phyloP scores from a whole-genome alignment of 306 rosid genomes.

The Canavalia gladiata region DNA sequence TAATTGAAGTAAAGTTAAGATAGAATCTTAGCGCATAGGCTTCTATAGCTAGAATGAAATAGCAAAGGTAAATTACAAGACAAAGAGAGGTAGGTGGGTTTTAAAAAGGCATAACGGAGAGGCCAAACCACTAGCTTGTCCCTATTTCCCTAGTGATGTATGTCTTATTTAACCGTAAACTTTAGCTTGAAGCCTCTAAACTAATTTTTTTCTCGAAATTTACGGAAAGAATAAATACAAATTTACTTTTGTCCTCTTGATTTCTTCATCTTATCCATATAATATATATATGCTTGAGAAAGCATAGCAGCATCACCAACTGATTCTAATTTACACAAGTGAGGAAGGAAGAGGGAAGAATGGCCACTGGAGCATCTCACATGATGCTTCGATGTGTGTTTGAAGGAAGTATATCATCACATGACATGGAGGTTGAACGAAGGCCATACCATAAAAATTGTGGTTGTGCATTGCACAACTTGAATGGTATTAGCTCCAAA shows the following conservation, averaged over 20 bases:
- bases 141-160: constrained; percentile 39
- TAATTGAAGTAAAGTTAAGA: constrained; percentile 11
- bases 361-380: constrained; percentile 57
- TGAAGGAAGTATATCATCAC: constrained; percentile 67
- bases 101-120: not conserved
- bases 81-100: constrained; percentile 25
- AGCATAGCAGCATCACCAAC: constrained; percentile 9
- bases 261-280: constrained; percentile 37
- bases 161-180: constrained; percentile 32
- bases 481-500: constrained; percentile 39
- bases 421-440: constrained; percentile 62
- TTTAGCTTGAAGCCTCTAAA: constrained; percentile 28
- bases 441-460: constrained; percentile 91
- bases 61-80: not conserved
- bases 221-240: constrained; percentile 33
- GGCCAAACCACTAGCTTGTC: constrained; percentile 40
- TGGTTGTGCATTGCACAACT: constrained; percentile 71
- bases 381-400: constrained; percentile 58
- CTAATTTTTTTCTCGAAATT: constrained; percentile 36
- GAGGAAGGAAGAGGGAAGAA: constrained; percentile 34
- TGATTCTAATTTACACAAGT: not conserved
- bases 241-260: constrained; percentile 42
- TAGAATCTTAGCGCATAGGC: constrained; percentile 12
- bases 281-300: constrained; percentile 6
- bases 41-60: constrained; percentile 43